phyloP scores from a whole-genome alignment of 306 rosid genomes.

The cucumber (Cucumis sativus) region DNA sequence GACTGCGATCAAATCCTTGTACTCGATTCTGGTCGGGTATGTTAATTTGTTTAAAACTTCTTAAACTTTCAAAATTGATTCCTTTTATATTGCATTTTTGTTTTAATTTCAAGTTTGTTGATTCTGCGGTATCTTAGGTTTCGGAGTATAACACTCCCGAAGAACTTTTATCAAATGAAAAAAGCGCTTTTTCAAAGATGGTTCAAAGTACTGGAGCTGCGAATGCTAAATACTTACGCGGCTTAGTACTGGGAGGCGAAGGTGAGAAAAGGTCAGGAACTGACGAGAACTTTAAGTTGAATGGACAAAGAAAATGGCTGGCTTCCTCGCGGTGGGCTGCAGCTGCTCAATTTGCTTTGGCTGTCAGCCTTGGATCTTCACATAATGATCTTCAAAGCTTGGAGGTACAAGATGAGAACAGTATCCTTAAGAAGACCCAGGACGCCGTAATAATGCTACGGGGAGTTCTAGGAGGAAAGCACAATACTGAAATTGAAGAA shows the following conservation, averaged over 20 bases:
- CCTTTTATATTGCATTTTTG: neutral
- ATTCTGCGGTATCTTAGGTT: slow-evolving; percentile 33
- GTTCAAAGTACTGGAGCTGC: slow-evolving; percentile 79
- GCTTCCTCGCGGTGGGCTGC: slow-evolving; percentile 63
- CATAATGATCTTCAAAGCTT: slow-evolving; percentile 53
- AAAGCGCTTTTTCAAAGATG: slow-evolving; percentile 72
- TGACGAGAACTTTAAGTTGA: neutral
- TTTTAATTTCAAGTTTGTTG: neutral
- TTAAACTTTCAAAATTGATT: neutral
- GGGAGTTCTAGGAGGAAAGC: slow-evolving; percentile 81
- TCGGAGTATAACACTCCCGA: slow-evolving; percentile 59
- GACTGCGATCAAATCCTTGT: slow-evolving; percentile 64
- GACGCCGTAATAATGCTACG: slow-evolving; percentile 59
- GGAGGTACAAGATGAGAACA: slow-evolving; percentile 29
- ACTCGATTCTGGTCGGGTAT: slow-evolving; percentile 75
- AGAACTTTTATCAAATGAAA: slow-evolving; percentile 50
- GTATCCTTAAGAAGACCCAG: slow-evolving; percentile 41
- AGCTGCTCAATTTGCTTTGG: slow-evolving; percentile 80
- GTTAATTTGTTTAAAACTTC: neutral
- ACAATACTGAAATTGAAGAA: slow-evolving; percentile 57
- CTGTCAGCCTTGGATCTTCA: slow-evolving; percentile 73
- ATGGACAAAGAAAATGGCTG: neutral
- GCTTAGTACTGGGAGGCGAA: slow-evolving; percentile 42
- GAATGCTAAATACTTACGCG: slow-evolving; percentile 64
- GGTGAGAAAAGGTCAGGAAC: neutral